Evolutionary conservation across 805 yeast genomes (phyloP), one percentile per base, ranked within the genome.

Genomic region (Spathaspora boniae): DNA sequence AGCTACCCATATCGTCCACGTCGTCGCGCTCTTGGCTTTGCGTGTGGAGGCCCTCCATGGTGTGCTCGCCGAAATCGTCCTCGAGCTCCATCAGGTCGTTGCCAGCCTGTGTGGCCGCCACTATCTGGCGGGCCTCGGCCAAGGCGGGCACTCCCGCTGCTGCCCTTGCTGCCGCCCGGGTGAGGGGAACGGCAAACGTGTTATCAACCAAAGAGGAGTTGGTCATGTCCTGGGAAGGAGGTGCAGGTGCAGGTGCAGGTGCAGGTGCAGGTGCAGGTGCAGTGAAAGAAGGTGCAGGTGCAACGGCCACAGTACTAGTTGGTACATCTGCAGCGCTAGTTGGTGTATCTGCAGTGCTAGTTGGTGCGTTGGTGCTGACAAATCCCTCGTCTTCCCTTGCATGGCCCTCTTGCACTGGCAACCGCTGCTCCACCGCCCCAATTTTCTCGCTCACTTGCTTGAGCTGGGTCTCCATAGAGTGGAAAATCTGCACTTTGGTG

Each of bases 21-120:
- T 48, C 50, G 31, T 57, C 54, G 16, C 57, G 34, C 14, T 61
- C 65, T 36, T 58, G 62, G 3, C 61, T 47, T 1, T 61, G 65
- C 0, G 66, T 62, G 26, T 40, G 36, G 8, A 62, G 38, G 2
- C 69, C 69, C 16, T 60, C 68, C 64, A 59, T 58, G 11, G 47
- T 42, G 3, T 37, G 34, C 11, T 52, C 59, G 2, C 69, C 69
- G 42, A 62, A 57, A 24, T 60, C 51, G 37, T 62, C 68, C 37
- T 62, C 69, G 4, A 30, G 48, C 6, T 49, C 57, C 12, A 37
- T 41, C 3, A 37, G 14, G 3, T 30, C 27, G 12, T 11, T 22
- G n/a, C n/a, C n/a, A n/a, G n/a, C n/a, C n/a, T n/a, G n/a, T 6
- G 30, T 26, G 18, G 16, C 28, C 16, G 21, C 36, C 14, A 24